Evolutionary conservation across 2,329 filamentous ascomycete species (phyloP).

Genomic region (Penicillium verrucosum): DNA sequence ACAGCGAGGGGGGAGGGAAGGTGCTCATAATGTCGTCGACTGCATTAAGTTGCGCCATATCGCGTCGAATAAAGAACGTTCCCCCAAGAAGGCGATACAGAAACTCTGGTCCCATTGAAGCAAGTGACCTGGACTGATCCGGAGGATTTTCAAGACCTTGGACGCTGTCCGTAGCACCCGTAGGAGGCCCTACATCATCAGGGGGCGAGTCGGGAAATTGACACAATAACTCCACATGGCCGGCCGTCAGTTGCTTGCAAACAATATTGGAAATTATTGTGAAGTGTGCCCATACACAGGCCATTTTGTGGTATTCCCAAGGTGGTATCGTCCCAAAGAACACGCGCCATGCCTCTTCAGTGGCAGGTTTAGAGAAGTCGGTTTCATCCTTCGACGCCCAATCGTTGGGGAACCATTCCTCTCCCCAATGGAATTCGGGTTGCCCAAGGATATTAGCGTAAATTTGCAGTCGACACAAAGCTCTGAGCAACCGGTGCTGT

Average conservation of each 20-base stretch:
- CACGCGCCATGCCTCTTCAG: constrained; percentile 11
- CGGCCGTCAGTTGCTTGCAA: background rate
- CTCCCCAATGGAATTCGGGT: background rate
- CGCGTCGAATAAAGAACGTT: constrained; percentile 3
- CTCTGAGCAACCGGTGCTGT: constrained; percentile 11
- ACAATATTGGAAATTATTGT: background rate
- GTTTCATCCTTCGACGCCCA: too few species aligned
- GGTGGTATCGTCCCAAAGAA: constrained; percentile 20
- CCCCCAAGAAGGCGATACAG: constrained; percentile 13
- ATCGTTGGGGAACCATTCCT: too few species aligned
- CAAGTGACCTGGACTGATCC: background rate
- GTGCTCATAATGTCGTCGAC: fast-evolving
- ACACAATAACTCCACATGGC: too few species aligned
- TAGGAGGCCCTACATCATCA: background rate
- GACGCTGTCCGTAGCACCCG: background rate
- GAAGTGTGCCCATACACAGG: constrained; percentile 13
- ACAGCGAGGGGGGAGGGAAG: background rate
- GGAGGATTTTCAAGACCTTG: background rate
- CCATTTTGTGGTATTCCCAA: constrained; percentile 25
- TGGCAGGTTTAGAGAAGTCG: too few species aligned
- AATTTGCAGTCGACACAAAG: constrained; percentile 20
- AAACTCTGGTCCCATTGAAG: constrained; percentile 15
- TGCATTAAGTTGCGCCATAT: constrained; percentile 13
- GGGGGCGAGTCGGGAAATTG: background rate
- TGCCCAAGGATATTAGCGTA: constrained; percentile 14